Base-by-base conservation (phyloP, 352 stramenopile species). In the Phytophthora sansomeana region DNA sequence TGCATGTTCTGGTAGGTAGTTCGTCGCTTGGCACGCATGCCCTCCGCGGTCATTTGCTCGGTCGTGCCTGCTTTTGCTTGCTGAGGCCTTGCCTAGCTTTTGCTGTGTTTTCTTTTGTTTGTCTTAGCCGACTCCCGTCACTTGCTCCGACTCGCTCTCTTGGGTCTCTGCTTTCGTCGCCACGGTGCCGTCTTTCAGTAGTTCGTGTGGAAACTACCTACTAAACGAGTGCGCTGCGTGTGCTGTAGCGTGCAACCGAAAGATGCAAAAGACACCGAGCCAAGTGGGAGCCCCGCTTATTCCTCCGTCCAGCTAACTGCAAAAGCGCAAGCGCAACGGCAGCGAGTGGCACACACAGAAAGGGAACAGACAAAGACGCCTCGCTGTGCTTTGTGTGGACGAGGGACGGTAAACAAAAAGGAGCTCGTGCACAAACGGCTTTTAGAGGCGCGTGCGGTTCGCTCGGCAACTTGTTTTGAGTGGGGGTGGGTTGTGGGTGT, bases 1-100 rank as follows among this genome's bases (percentile, higher is more conserved):
- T 96, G 88, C 86, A 94, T 94, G 67, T 91, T 94, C 66, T 92
- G 83, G 53, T 91, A 94, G 6, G 78, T 89, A 10, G 83, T 83
- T 67, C 86, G 81, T 82, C 86, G 80, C 65, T 92, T 90, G 53
- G 80, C 74, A 50, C 83, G 82, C 82, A 92, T 94, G 53, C 67
- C 75, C 44, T 92, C 81, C 28, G 72, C 81, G 54, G 81, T 92
- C 85, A 93, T 93, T 59, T 50, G 65, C 36, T 70, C 61, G 17
- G n/a, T 56, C 48, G 28, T 35, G 30, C 16, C 28, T 58, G n/a
- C 26, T 29, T 38, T 53, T 42, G 19, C 16, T 32, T 47, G 32
- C n/a, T 47, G 29, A 58, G 24, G 30, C 39, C 4, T 70, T 16
- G 26, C 19, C 55, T 58, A 47, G 47, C 1, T 24, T 58, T 36